These are phyloP conservation scores for Candida pseudoviswanathii DNA, from an alignment of 1,139 yeast genomes.

Conservation along the genomic window DNA sequence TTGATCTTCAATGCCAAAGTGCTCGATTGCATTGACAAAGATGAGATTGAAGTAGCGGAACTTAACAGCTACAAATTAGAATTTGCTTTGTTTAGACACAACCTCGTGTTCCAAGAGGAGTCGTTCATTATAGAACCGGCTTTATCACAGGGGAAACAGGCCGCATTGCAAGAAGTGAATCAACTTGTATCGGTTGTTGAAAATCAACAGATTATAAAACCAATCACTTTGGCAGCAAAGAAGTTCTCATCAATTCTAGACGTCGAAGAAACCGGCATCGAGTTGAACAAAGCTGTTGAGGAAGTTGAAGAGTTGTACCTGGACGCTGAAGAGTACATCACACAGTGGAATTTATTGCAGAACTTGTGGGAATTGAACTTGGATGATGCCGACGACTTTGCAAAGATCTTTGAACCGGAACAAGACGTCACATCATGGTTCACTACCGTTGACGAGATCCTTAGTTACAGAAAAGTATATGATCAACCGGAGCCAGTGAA, in stretches of 20 bases:
- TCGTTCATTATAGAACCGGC: constrained; percentile 41
- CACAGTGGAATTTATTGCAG: constrained; percentile 60
- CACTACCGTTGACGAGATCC: constrained; percentile 42
- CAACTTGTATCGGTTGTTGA: constrained; percentile 17
- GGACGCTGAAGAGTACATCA: constrained; percentile 37
- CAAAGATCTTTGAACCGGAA: constrained; percentile 24
- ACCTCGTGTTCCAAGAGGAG: constrained; percentile 45
- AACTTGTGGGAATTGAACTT: constrained; percentile 56
- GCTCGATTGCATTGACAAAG: constrained; percentile 3
- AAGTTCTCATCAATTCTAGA: constrained; percentile 4
- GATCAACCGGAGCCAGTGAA: constrained; percentile 45
- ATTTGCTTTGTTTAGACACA: constrained; percentile 25
- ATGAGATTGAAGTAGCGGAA: constrained; percentile 11
- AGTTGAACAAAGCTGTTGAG: constrained; percentile 12
- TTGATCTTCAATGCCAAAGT: constrained; percentile 8
- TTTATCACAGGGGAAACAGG: constrained; percentile 23
- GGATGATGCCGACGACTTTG: constrained; percentile 23
- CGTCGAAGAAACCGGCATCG: not conserved
- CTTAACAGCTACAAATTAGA: constrained; percentile 11
- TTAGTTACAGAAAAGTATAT: constrained; percentile 49
- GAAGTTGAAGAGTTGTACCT: constrained; percentile 23
- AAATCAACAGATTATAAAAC: constrained; percentile 13
- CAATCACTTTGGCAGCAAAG: constrained; percentile 3
- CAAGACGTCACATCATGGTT: constrained; percentile 25
- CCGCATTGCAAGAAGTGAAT: constrained; percentile 17